Conservation (phyloP, 768 basidiomycete genomes). For the Boletus coccyginus region DNA sequence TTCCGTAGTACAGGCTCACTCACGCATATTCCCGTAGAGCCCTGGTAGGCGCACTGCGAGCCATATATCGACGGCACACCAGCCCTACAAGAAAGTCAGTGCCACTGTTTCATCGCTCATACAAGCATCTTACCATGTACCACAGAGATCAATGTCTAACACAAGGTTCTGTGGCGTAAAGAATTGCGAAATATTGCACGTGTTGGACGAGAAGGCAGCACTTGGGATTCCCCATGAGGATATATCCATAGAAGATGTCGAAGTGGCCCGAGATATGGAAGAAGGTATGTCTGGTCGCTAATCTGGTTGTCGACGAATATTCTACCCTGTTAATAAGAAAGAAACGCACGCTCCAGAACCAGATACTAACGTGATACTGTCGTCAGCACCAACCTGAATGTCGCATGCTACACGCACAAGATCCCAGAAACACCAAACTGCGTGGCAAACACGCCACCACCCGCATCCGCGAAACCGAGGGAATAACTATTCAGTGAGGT, state of each 20-base stretch:
- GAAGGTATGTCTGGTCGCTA: constrained; percentile 39
- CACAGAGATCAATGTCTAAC: constrained; percentile 56
- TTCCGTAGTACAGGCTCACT: constrained; percentile 11
- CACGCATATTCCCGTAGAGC: constrained; percentile 43
- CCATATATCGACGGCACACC: constrained; percentile 44
- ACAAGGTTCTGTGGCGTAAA: constrained; percentile 51
- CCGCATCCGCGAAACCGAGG: constrained; percentile 25
- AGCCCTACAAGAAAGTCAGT: constrained; percentile 39
- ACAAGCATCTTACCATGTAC: constrained; percentile 38
- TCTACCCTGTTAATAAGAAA: background rate
- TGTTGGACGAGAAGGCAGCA: constrained; percentile 38
- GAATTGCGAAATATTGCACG: constrained; percentile 44
- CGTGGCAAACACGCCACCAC: constrained; percentile 66
- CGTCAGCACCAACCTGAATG: background rate
- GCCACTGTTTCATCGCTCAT: background rate
- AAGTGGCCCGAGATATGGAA: constrained; percentile 31
- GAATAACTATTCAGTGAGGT: constrained; percentile 30
- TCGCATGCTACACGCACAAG: constrained; percentile 33
- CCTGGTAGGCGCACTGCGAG: constrained; percentile 38
- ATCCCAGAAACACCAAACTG: constrained; percentile 62
- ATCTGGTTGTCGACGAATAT: constrained; percentile 14
- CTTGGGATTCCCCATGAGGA: constrained; percentile 46
- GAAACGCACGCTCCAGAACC: constrained; percentile 47
- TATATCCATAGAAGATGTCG: constrained; percentile 35
- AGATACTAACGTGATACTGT: constrained; percentile 33